Base-by-base conservation (phyloP, 805 yeast genomes). In the Pichia insulana region DNA sequence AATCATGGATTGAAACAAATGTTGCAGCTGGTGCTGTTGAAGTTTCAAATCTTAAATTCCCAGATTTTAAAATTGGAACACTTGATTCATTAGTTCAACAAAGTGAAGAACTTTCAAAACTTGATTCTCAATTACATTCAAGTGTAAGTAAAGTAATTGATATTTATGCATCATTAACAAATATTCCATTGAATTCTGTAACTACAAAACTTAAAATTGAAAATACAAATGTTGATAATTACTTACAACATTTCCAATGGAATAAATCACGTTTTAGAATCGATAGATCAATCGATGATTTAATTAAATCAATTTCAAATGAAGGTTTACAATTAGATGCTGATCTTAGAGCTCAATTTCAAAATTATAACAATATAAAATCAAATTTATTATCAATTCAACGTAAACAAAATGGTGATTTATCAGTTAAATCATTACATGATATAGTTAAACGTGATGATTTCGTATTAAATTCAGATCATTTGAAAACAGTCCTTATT, bases 41-140 rank as follows among this genome's bases (percentile, higher is more conserved):
- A 38, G 68, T 85, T 28, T 61, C 70, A 41, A 66, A 71, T 43
- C 74, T 83, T 45, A 67, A 69, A 30, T 69, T 88, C 40, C 97
- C 97, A 7, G 78, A 72, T 48, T 90, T 92, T 64, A 90, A 92
- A 62, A 86, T 92, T 49, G 97, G 97, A 25, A 89, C 97, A 11
- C 73, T 92, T 57, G 99, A 92, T 63, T 81, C 88, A 26, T 72
- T 92, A 46, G 94, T 92, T 42, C 79, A 83, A 53, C 89, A 89
- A 63, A 78, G 89, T 60, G 98, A 92, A 56, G 97, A 90, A 56
- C 72, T 92, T 44, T 67, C 76, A 34, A 89, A 87, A 59, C 67
- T 81, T 42, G 99, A 92, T 64, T 67, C 68, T n/a, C 92, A 86
- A 62, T 71, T 90, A 57, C 74, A 73, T 34, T 65, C 70, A 8